Evolutionary conservation across 768 basidiomycete genomes (phyloP).

Genomic region (Leccinum sublutescens): DNA sequence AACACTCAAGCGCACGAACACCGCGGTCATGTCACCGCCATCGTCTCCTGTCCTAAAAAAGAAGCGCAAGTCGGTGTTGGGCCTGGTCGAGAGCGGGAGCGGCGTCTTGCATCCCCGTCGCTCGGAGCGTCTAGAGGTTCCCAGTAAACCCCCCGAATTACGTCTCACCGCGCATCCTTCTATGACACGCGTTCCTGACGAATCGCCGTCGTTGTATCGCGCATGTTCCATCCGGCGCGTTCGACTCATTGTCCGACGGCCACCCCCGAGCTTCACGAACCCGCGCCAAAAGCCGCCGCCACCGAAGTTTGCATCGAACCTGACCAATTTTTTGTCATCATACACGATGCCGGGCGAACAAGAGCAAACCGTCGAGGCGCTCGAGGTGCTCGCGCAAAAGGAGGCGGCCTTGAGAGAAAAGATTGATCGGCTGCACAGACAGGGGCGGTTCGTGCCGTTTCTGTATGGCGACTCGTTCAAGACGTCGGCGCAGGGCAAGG

Average conservation of each 20-base stretch:
- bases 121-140: conserved; percentile 20
- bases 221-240: conserved; percentile 53
- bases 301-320: conserved; percentile 50
- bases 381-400: conserved; percentile 38
- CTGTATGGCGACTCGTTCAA: conserved; percentile 31
- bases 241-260: conserved; percentile 62
- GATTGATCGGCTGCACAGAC: conserved; percentile 41
- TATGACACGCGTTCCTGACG: neutral
- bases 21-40: conserved; percentile 19
- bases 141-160: conserved; percentile 12
- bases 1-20: conserved; percentile 29
- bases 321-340: conserved; percentile 58
- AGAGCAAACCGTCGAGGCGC: conserved; percentile 40
- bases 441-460: conserved; percentile 47
- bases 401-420: conserved; percentile 46
- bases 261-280: conserved; percentile 58
- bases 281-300: conserved; percentile 64
- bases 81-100: conserved; percentile 5
- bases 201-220: conserved; percentile 9
- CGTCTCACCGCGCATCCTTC: neutral
- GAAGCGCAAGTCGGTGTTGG: conserved; percentile 24
- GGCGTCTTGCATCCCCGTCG: conserved; percentile 13
- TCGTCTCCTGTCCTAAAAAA: conserved; percentile 22
- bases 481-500: conserved; percentile 4
- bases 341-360: conserved; percentile 55